Evolutionary conservation across 106 monocot species (phyloP), one percentile per base, ranked within the genome.

Genomic region (Cymbidium sinense): DNA sequence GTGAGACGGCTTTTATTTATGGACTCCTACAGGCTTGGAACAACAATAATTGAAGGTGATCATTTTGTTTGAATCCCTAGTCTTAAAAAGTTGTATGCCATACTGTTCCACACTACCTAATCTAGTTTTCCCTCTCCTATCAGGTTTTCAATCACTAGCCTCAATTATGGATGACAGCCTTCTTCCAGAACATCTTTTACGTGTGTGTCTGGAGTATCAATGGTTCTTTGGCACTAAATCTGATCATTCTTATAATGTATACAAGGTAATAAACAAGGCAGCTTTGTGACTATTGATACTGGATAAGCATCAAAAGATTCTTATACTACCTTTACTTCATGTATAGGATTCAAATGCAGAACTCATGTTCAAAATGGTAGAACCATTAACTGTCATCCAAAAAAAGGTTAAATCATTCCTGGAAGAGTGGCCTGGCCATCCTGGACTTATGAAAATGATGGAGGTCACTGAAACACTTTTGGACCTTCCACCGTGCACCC

Each of bases 371-470:
- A 81, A 84, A 76, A 91, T 98, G 86, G 88, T 94, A 13, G 82
- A 88, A 54, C 86, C 90, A 74, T 69, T 98, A 21, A 73, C 35
- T 78, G 55, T 65, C 2, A 23, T 92, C 73, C 73, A 83, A 80
- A 84, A 83, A 2, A 80, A 77, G 79, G 84, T 88, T 79, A 79
- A 39, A 50, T 76, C 37, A 50, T 78, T 86, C 77, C 81, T 91
- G 43, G 70, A 78, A 50, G 91, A 94, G 15, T 98, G 91, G 91
- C 84, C 89, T 0, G 96, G 87, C 4, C 96, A 98, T 85, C 96
- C 96, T 62, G 88, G 80, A 76, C 94, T 91, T 58, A 82, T 81
- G 67, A 94, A 87, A 75, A 79, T 94, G 70, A 34, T 85, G 47
- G 90, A 93, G 34, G 30, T 79, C 34, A 83, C 77, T 41, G 83